phyloP scores from a whole-genome alignment of 2,329 filamentous ascomycete genomes.

The Akanthomyces lecanii region DNA sequence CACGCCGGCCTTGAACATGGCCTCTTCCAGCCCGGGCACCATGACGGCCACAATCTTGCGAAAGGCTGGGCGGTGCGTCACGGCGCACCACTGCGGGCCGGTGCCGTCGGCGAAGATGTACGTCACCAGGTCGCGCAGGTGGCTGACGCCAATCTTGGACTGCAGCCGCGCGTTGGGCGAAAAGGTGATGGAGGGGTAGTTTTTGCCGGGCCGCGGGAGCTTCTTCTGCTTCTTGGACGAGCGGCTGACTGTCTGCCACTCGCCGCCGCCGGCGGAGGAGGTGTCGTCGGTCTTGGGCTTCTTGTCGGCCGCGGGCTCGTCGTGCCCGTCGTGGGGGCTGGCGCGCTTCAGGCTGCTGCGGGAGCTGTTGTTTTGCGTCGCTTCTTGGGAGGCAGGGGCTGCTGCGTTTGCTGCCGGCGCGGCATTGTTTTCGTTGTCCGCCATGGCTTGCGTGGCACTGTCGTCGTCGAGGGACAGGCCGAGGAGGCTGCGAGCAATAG shows the following conservation, averaged over 20 bases:
- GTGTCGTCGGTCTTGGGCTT: slow-evolving; percentile 18
- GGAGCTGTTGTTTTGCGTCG: slow-evolving; percentile 26
- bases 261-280: slow-evolving; percentile 32
- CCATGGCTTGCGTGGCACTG: neutral
- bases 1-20: slow-evolving; percentile 71
- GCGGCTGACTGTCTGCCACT: slow-evolving; percentile 54
- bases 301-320: neutral
- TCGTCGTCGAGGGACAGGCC: slow-evolving; percentile 10
- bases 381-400: neutral
- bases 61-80: slow-evolving; percentile 59
- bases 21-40: slow-evolving; percentile 85
- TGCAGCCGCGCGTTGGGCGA: slow-evolving; percentile 55
- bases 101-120: slow-evolving; percentile 65
- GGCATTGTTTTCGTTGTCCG: neutral
- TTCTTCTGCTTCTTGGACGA: slow-evolving; percentile 59
- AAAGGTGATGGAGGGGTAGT: slow-evolving; percentile 58
- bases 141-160: slow-evolving; percentile 57
- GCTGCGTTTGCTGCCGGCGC: neutral
- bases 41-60: slow-evolving; percentile 83
- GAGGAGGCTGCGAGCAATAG: slow-evolving; percentile 19
- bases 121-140: slow-evolving; percentile 59
- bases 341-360: slow-evolving; percentile 45
- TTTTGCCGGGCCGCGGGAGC: slow-evolving; percentile 50
- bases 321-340: slow-evolving; percentile 39
- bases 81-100: slow-evolving; percentile 61